These are phyloP conservation scores for Neurospora sp. DNA, from an alignment of 495 filamentous ascomycete species.

Conservation along the genomic window DNA sequence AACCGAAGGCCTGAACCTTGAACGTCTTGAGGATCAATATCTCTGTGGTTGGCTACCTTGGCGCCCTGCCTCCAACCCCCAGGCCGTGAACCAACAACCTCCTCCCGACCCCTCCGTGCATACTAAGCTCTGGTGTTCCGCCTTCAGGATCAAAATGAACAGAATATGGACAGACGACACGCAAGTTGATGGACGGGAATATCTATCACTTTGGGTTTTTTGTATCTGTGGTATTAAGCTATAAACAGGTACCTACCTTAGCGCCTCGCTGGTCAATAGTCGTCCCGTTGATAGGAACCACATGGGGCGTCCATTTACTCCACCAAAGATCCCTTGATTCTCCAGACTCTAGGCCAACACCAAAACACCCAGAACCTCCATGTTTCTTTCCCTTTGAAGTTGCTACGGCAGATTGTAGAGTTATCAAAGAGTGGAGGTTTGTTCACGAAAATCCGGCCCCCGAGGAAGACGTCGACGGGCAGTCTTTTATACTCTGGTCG, in stretches of 20 bases:
- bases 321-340: background rate
- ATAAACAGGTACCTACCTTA: background rate
- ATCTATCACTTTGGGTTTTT: too few species aligned
- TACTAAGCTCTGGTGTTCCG: background rate
- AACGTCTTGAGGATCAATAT: background rate
- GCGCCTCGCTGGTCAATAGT: background rate
- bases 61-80: background rate
- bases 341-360: background rate
- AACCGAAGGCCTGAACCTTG: background rate
- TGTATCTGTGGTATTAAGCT: background rate
- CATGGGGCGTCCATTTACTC: background rate
- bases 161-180: background rate
- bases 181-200: background rate
- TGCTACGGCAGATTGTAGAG: background rate
- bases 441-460: background rate
- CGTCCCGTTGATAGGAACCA: background rate
- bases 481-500: background rate
- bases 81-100: background rate
- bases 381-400: background rate
- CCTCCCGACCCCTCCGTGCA: background rate
- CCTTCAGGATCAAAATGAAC: background rate
- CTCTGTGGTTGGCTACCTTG: background rate
- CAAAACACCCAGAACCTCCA: background rate
- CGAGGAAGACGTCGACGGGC: background rate
- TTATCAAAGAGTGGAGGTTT: background rate